phyloP scores from a whole-genome alignment of 228 moss, liverwort and hornwort genomes.

The Sphagnum magellanicum region DNA sequence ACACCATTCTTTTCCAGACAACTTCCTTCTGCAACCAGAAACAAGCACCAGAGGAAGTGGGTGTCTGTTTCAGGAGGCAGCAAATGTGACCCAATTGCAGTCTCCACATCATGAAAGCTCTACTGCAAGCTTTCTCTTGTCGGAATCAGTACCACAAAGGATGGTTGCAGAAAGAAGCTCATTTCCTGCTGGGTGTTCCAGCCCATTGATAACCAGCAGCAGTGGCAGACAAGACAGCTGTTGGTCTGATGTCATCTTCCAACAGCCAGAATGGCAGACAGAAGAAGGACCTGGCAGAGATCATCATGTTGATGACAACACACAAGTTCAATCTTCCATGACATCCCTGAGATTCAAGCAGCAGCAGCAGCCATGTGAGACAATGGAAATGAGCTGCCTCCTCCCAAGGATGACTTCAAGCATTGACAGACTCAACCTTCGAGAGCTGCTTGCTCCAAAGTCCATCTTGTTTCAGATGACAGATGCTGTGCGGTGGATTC shows the following conservation, averaged over 20 bases:
- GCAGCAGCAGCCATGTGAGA: background rate
- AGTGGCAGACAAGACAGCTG: constrained; percentile 9
- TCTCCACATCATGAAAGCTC: too few relatives aligned
- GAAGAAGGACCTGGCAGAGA: too few relatives aligned
- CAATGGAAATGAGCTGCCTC: background rate
- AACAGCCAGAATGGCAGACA: background rate
- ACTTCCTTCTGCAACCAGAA: too few relatives aligned
- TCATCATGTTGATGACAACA: too few relatives aligned
- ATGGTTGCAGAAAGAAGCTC: too few relatives aligned
- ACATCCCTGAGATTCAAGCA: background rate
- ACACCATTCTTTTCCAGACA: too few relatives aligned
- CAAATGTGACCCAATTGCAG: too few relatives aligned
- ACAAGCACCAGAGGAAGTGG: too few relatives aligned
- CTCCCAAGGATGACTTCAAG: background rate
- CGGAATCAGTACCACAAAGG: too few relatives aligned
- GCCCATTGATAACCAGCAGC: background rate
- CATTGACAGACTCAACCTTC: constrained; percentile 6
- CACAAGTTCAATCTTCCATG: background rate
- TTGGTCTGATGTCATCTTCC: constrained; percentile 15
- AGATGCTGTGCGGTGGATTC: constrained; percentile 12
- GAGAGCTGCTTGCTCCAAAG: background rate
- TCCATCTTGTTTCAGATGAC: constrained; percentile 10
- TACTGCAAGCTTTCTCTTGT: too few relatives aligned
- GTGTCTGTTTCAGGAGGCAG: too few relatives aligned
- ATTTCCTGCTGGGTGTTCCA: too few relatives aligned